phyloP scores from a whole-genome alignment of 495 filamentous ascomycete genomes.

The Penicillium maclennaniae region DNA sequence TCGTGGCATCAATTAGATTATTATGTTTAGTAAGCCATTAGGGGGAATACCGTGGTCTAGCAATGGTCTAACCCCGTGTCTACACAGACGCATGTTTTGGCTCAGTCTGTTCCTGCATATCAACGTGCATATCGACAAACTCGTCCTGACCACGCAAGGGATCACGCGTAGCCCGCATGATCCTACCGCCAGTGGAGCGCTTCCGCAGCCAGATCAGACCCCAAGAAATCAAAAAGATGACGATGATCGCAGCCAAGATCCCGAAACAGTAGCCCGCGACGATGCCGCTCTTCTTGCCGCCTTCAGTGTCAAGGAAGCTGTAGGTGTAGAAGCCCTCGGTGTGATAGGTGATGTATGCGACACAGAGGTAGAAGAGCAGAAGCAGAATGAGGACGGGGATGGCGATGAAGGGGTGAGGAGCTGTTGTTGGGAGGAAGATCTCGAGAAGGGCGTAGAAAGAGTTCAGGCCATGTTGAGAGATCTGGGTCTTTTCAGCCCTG shows the following conservation, averaged over 20 bases:
- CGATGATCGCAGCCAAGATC: conserved; percentile 58
- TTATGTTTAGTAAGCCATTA: not conserved
- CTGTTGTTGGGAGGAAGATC: conserved; percentile 58
- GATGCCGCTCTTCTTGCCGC: conserved; percentile 38
- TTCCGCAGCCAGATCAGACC: conserved; percentile 50
- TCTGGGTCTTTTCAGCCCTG: conserved; percentile 25
- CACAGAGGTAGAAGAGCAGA: conserved; percentile 63
- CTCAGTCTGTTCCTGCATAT: not conserved
- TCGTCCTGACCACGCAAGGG: not conserved
- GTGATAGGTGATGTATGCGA: conserved; percentile 70
- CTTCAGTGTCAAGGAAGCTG: conserved; percentile 60
- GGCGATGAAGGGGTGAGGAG: conserved; percentile 45
- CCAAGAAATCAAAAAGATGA: conserved; percentile 59
- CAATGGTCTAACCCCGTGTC: not conserved
- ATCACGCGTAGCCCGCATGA: conserved; percentile 29
- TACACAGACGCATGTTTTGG: conserved; percentile 5
- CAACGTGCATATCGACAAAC: not conserved
- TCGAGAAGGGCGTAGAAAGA: conserved; percentile 67
- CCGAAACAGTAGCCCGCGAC: conserved; percentile 50
- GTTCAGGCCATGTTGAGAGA: conserved; percentile 74
- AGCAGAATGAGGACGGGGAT: conserved; percentile 42
- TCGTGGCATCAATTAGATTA: conserved; percentile 1
- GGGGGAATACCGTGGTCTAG: no score
- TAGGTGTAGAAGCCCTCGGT: conserved; percentile 74
- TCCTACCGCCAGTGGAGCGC: conserved; percentile 31